A percentile compares a stretch with the other conserved stretches of the same genome.
Conservation (phyloP, 371 early-diverging fungal species). For the Mortierella sp. region DNA sequence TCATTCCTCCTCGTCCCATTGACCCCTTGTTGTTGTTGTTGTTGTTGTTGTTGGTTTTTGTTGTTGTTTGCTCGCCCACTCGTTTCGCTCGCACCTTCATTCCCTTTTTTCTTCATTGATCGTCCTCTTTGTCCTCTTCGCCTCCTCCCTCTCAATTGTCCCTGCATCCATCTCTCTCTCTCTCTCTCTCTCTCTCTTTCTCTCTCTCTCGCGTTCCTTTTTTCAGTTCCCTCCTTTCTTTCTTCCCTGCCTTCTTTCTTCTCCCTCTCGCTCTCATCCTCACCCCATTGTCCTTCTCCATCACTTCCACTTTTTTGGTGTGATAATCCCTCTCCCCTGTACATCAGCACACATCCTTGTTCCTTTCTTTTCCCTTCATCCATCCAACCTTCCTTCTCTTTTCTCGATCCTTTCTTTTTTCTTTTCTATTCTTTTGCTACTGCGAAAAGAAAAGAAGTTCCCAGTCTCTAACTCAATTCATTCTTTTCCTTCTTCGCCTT, state of each 20-base stretch:
- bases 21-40: background rate
- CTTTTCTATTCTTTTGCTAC: background rate
- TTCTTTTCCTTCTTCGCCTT: background rate
- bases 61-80: too few species aligned
- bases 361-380: background rate
- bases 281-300: background rate
- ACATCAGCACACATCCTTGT: background rate
- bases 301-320: background rate
- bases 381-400: background rate
- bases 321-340: background rate
- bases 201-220: background rate
- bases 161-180: background rate
- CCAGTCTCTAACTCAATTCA: background rate
- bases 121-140: background rate
- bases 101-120: background rate
- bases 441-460: too few species aligned
- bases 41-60: too few species aligned
- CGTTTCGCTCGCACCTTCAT: background rate
- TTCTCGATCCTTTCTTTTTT: background rate
- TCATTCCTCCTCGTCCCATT: background rate
- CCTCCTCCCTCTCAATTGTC: background rate
- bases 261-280: too few species aligned
- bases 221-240: background rate
- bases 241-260: conserved; percentile 2
- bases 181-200: background rate